phyloP scores from a whole-genome alignment of 129 eudicot species.

The Escallonia rubra region DNA sequence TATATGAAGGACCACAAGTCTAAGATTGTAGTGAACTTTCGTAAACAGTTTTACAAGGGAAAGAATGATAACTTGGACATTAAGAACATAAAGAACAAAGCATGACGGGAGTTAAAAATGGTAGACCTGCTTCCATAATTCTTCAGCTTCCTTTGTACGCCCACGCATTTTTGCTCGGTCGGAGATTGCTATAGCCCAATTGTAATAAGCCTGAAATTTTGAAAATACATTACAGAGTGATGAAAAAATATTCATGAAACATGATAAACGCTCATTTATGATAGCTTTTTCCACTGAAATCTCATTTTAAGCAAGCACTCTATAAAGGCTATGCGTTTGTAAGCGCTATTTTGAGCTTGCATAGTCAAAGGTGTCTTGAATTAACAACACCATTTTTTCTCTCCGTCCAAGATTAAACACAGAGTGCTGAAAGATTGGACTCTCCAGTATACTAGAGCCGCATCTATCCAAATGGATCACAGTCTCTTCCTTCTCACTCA shows the following conservation, averaged over 20 bases:
- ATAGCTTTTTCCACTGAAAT: neutral
- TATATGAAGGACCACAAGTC: neutral
- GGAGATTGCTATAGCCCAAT: constrained; percentile 98
- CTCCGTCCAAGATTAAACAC: neutral
- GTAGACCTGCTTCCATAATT: constrained; percentile 46
- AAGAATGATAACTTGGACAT: neutral
- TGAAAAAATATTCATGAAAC: neutral
- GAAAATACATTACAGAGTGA: neutral
- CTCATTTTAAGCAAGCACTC: too few species aligned
- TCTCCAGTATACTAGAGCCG: constrained; percentile 1
- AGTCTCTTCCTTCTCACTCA: neutral
- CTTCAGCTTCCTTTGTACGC: constrained; percentile 95
- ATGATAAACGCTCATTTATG: neutral
- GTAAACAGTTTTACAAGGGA: neutral
- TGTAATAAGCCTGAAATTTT: constrained; percentile 24
- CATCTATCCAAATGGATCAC: neutral
- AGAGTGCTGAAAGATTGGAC: neutral
- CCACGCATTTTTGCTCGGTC: constrained; percentile 94
- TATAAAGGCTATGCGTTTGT: too few species aligned
- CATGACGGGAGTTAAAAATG: neutral
- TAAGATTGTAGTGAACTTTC: neutral
- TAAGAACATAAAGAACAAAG: neutral
- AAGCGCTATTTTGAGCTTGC: too few species aligned
- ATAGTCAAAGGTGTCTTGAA: too few species aligned
- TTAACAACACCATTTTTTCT: neutral